These are phyloP conservation scores for Sporothrix curviconia DNA, from an alignment of 2,329 filamentous ascomycete species.

Conservation along the genomic window DNA sequence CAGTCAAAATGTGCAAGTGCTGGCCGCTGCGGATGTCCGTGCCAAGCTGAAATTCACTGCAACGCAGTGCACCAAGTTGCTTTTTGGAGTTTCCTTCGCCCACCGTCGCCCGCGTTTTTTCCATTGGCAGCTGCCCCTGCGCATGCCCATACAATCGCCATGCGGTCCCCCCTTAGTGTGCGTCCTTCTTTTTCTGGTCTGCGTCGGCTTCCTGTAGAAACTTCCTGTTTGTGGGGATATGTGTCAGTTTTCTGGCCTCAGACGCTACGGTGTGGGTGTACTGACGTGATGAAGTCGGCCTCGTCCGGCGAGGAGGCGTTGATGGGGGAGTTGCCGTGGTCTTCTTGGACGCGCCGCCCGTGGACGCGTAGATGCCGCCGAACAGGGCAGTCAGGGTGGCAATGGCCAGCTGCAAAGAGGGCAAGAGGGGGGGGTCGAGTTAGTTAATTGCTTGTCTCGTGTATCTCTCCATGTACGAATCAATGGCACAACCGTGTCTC, in stretches of 20 bases:
- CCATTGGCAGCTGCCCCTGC: neutral
- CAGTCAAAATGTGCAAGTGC: slow-evolving; percentile 9
- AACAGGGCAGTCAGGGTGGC: slow-evolving; percentile 47
- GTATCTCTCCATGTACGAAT: no score
- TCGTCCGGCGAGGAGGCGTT: slow-evolving; percentile 57
- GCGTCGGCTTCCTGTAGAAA: slow-evolving; percentile 40
- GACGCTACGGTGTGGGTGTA: neutral
- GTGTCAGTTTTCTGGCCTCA: slow-evolving; percentile 9
- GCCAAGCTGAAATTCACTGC: neutral
- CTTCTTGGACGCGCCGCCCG: slow-evolving; percentile 39
- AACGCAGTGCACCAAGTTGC: neutral
- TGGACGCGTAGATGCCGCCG: slow-evolving; percentile 39
- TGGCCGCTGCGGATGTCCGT: neutral
- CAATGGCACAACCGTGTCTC: no score
- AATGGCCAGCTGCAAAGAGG: slow-evolving; percentile 45
- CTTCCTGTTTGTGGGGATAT: slow-evolving; percentile 31
- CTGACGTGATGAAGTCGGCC: slow-evolving; percentile 60
- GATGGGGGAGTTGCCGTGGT: slow-evolving; percentile 48
- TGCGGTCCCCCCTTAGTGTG: slow-evolving; percentile 12
- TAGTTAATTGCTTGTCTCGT: no score
- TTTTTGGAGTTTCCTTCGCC: neutral
- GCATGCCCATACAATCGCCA: neutral
- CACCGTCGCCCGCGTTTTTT: neutral
- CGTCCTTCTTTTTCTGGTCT: slow-evolving; percentile 31
- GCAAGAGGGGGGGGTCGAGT: neutral